Evolutionary conservation across 1,284 basidiomycete genomes (phyloP), one percentile per base, ranked within the genome.

Genomic region (Peniophora sp.): DNA sequence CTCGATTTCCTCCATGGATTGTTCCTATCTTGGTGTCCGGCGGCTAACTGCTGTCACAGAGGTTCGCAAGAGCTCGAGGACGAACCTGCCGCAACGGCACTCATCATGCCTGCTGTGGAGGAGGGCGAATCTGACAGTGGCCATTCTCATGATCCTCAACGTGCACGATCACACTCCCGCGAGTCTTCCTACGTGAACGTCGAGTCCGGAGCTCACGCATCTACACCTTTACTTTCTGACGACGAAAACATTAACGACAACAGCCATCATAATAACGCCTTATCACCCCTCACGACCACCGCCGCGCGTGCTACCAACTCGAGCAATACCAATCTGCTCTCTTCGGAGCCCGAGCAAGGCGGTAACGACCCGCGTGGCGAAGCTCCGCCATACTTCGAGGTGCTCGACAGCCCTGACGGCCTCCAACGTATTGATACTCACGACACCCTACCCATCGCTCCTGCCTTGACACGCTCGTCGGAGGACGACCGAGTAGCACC

Each of bases 371-470:
- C 75, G 3, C 66, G 78, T 52, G 85, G 80, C 23, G 76, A 79
- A 42, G 79, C 81, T 9, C 85, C 85, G 5, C 63, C 83, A 0
- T 87, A 88, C 61, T 75, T 74, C 48, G 83, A 86, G 62, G 77
- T 75, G 15, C 65, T 79, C 6, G 49, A 57, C 58, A n/a, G 59
- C 57, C 24, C 45, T 10, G 37, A 51, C 36, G 37, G 23, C 41
- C 55, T 58, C 20, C 32, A 47, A 5, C 55, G 56, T 24, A 49
- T 50, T 11, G 45, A 52, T 24, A 57, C 52, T 17, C 43, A 46
- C 17, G 51, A 57, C 22, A 54, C 50, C 2, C 23, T 52, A 8
- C 53, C 56, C 3, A 46, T 52, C 14, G 51, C 51, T 0, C 56
- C 55, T 15, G 48, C 48, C 17, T 39, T n/a, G 3, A 17, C 23